phyloP scores from a whole-genome alignment of 768 basidiomycete genomes.

The Clitopilus passeckerianus region DNA sequence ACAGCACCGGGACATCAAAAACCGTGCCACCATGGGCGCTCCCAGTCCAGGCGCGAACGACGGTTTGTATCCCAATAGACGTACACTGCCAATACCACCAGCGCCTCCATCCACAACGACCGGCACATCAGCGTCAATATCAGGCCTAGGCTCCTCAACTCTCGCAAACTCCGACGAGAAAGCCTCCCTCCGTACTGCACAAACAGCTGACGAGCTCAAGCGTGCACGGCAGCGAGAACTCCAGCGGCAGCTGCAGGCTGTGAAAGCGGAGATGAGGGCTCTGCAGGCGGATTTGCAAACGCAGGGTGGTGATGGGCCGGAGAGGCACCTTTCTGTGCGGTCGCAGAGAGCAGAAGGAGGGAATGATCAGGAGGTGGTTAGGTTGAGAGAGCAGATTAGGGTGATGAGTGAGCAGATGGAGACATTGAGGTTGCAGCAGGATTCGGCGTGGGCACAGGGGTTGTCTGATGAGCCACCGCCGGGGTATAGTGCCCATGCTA shows the following conservation, averaged over 20 bases:
- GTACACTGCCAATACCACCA: not conserved
- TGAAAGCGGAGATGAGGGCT: slow-evolving; percentile 5
- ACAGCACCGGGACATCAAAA: not conserved
- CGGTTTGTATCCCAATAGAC: not conserved
- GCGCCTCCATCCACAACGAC: not conserved
- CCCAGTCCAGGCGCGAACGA: not conserved
- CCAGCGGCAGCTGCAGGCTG: slow-evolving; percentile 2
- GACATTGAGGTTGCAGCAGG: slow-evolving; percentile 7
- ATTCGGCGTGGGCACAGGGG: slow-evolving; percentile 9
- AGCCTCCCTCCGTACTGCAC: not conserved
- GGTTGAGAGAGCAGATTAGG: slow-evolving; percentile 8
- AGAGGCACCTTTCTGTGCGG: not conserved
- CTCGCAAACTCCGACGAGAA: not conserved
- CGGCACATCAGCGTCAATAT: not conserved
- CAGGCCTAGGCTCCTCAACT: not conserved
- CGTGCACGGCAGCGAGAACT: slow-evolving; percentile 7
- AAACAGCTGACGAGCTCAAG: not conserved
- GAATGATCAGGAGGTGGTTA: slow-evolving; percentile 1
- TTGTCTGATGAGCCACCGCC: slow-evolving; percentile 14
- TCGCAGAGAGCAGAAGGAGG: not conserved
- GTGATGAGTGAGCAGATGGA: slow-evolving; percentile 10
- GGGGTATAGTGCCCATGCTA: slow-evolving; percentile 5
- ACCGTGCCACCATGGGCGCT: not conserved
- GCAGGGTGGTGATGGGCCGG: not conserved
- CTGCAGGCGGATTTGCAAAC: not conserved